Percentiles rank a stretch among this genome's conserved stretches.
Conservation (phyloP, 2,329 filamentous ascomycete genomes). For the Penicillium palitans region DNA sequence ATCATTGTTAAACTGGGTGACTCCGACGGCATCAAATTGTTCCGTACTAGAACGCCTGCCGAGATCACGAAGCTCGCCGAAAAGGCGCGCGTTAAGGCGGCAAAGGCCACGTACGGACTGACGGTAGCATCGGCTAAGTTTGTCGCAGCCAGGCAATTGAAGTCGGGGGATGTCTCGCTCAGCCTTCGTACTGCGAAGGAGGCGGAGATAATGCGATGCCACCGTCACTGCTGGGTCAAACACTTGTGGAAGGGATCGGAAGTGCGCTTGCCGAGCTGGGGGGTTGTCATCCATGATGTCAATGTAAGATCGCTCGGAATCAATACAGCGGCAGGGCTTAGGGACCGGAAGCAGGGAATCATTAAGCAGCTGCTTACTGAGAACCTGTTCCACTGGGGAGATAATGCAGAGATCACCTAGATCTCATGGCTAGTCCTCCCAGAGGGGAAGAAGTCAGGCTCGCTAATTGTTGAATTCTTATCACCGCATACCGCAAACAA, state of each 20-base stretch:
- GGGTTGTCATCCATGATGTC: background rate
- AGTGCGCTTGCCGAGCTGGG: background rate
- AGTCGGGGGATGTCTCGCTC: background rate
- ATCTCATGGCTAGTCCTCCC: background rate
- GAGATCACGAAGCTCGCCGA: background rate
- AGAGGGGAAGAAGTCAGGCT: background rate
- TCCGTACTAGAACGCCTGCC: background rate
- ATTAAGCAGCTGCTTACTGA: background rate
- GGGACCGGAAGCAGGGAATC: background rate
- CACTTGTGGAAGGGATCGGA: background rate
- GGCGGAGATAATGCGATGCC: background rate
- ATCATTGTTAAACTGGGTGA: background rate
- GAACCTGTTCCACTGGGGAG: background rate
- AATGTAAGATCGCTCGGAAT: background rate
- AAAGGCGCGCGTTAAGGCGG: accelerated
- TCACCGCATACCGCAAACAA: background rate
- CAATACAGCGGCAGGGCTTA: background rate
- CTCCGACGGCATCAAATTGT: background rate
- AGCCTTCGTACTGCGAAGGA: background rate
- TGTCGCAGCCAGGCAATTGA: background rate
- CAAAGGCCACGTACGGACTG: background rate
- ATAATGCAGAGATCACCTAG: background rate
- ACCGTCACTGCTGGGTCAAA: background rate
- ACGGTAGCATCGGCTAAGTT: too few relatives aligned
- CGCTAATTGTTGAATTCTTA: background rate